phyloP scores from a whole-genome alignment of 148 eudicot genomes.

The Beta vulgaris region DNA sequence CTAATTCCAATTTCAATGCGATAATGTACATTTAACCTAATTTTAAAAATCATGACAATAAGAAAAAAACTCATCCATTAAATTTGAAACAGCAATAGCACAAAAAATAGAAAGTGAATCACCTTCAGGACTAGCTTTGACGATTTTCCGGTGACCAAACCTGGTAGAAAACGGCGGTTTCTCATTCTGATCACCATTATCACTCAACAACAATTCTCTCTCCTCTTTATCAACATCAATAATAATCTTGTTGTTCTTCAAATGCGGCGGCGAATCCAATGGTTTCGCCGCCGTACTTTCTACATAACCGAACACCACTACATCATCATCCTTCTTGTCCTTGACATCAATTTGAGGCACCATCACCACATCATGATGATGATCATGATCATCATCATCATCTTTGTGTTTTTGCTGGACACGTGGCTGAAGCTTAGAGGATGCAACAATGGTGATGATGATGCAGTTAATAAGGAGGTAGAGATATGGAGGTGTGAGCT shows the following conservation, averaged over 20 bases:
- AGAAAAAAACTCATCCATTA: no score
- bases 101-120: neutral
- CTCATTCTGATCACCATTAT: constrained; percentile 41
- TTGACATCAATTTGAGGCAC: no score
- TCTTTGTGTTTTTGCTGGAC: no score
- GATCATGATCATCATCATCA: no score
- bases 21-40: no score
- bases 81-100: no score
- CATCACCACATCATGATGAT: no score
- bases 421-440: constrained; percentile 53
- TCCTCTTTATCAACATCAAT: neutral
- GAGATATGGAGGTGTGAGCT: constrained; percentile 66
- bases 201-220: constrained; percentile 7
- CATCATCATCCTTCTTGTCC: constrained; percentile 6
- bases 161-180: constrained; percentile 65
- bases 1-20: no score
- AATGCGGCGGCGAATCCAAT: constrained; percentile 7
- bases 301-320: constrained; percentile 32
- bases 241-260: neutral
- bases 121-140: constrained; percentile 69
- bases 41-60: no score
- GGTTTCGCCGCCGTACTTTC: neutral
- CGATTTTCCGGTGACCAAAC: constrained; percentile 52
- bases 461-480: constrained; percentile 75
- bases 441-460: constrained; percentile 72